Evolutionary conservation across 768 basidiomycete genomes (phyloP).

Genomic region (Trametes villosa): DNA sequence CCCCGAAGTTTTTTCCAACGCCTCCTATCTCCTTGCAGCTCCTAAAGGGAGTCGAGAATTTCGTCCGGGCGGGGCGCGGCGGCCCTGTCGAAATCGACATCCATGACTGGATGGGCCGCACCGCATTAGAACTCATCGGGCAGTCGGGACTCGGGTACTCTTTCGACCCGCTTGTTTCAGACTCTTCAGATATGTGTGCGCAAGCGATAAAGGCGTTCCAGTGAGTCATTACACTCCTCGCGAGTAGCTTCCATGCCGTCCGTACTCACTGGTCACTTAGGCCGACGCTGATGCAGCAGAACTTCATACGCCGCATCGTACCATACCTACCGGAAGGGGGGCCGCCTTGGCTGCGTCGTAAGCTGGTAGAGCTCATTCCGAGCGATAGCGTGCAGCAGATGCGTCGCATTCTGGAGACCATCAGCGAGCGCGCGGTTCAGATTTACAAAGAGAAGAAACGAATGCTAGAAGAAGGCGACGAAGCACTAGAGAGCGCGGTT

Average conservation of each 20-base stretch:
- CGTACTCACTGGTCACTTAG: neutral
- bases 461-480: conserved; percentile 14
- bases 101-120: conserved; percentile 26
- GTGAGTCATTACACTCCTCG: conserved; percentile 7
- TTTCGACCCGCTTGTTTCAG: conserved; percentile 40
- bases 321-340: conserved; percentile 4
- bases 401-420: conserved; percentile 1
- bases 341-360: neutral
- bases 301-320: neutral
- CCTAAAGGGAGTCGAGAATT: neutral
- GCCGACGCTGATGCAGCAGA: neutral
- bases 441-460: conserved; percentile 37
- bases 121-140: conserved; percentile 42
- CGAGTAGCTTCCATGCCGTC: no score
- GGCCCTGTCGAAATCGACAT: conserved; percentile 20
- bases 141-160: conserved; percentile 48
- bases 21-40: neutral
- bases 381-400: neutral
- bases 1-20: neutral
- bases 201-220: conserved; percentile 26
- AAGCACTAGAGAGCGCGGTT: conserved; percentile 20
- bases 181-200: conserved; percentile 16
- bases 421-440: neutral
- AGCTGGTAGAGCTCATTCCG: conserved; percentile 5
- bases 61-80: neutral